These are phyloP conservation scores for Prunus padus DNA, from an alignment of 306 rosid genomes.

Conservation along the genomic window DNA sequence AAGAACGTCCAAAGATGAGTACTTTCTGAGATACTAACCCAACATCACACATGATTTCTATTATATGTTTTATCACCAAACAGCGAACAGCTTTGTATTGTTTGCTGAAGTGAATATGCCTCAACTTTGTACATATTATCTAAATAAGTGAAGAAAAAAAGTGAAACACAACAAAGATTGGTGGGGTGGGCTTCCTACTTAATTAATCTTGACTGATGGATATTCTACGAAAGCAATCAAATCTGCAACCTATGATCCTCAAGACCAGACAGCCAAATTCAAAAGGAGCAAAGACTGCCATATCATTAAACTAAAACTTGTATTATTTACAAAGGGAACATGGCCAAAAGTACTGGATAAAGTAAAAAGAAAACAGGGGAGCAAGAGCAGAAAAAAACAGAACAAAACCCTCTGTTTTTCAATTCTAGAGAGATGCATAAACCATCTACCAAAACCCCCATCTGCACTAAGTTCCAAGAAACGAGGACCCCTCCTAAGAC, in stretches of 20 bases:
- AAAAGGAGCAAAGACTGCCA: background rate
- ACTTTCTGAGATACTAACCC: background rate
- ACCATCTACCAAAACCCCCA: background rate
- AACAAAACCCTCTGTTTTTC: constrained; percentile 17
- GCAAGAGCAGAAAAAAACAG: constrained; percentile 4
- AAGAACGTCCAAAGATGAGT: background rate
- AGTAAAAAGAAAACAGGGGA: constrained; percentile 8
- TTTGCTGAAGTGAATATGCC: too few relatives aligned
- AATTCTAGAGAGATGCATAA: constrained; percentile 1
- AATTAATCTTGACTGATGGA: background rate
- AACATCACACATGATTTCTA: background rate
- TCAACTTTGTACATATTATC: too few relatives aligned
- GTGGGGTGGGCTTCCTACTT: background rate
- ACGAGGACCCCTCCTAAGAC: constrained; percentile 22
- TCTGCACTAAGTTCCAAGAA: background rate
- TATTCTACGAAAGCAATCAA: background rate
- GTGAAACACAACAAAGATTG: background rate
- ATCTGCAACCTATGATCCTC: background rate
- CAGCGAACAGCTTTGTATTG: too few relatives aligned
- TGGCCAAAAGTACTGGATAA: background rate
- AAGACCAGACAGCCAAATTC: background rate
- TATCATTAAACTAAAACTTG: background rate
- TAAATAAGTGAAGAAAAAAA: too few relatives aligned
- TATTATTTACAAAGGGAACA: constrained; percentile 17
- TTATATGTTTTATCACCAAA: background rate